Conservation (phyloP, 352 stramenopile genomes). For the Thalassiosira hispida region DNA sequence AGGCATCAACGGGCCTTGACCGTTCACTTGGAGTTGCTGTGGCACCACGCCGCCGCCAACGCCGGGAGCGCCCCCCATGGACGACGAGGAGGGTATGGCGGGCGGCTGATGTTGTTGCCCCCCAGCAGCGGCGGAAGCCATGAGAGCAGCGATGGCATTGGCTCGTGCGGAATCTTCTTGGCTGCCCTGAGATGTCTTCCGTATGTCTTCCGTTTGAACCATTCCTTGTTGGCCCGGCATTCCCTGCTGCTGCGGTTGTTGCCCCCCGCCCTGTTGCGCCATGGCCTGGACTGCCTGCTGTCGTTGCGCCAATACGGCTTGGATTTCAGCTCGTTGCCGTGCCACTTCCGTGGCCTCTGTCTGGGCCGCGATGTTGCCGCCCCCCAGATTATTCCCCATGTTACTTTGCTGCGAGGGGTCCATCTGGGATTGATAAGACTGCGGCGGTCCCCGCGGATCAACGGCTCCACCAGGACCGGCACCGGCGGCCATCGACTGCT, state of each 20-base stretch:
- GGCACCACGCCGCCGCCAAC: neutral
- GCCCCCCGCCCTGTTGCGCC: conserved; percentile 19
- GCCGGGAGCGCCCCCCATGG: conserved; percentile 1
- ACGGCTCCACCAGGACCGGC: neutral
- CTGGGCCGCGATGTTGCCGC: neutral
- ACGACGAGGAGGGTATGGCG: conserved; percentile 3
- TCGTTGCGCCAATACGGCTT: conserved; percentile 55
- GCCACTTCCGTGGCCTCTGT: conserved; percentile 38
- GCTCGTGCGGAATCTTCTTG: conserved; percentile 32
- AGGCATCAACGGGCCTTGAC: conserved; percentile 14
- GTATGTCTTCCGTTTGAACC: conserved; percentile 24
- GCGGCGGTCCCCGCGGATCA: conserved; percentile 18
- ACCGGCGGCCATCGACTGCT: neutral
- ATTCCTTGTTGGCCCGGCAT: conserved; percentile 39
- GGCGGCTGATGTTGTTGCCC: neutral
- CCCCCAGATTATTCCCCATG: conserved; percentile 1
- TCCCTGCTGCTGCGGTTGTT: conserved; percentile 36
- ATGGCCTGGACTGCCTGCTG: conserved; percentile 52
- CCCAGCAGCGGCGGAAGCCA: conserved; percentile 15
- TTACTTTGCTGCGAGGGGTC: conserved; percentile 16
- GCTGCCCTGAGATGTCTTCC: conserved; percentile 27
- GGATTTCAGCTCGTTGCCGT: conserved; percentile 39
- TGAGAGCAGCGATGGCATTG: conserved; percentile 35
- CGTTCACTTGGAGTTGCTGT: conserved; percentile 6
- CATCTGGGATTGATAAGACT: conserved; percentile 35